Conservation (phyloP, 495 filamentous ascomycete species). For the Cercophora newfieldiana region DNA sequence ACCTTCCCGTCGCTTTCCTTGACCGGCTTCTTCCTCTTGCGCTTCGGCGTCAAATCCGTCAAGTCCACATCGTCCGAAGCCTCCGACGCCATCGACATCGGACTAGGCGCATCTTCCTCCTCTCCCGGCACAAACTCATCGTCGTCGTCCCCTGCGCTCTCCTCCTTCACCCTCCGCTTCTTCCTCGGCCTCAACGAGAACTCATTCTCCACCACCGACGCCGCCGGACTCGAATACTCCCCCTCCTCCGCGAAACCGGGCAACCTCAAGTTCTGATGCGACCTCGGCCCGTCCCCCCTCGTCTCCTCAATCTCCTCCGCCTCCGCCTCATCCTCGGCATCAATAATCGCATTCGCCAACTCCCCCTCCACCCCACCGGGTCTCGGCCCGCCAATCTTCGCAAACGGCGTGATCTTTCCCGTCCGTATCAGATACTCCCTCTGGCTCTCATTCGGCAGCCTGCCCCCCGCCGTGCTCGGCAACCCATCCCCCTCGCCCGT, state of each 20-base stretch:
- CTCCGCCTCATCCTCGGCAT: slow-evolving; percentile 66
- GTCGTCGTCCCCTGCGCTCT: slow-evolving; percentile 41
- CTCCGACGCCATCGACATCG: slow-evolving; percentile 32
- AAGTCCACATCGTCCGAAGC: slow-evolving; percentile 39
- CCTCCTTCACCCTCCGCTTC: slow-evolving; percentile 37
- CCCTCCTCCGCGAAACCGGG: slow-evolving; percentile 70
- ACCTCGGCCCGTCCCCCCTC: slow-evolving; percentile 58
- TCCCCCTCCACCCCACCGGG: slow-evolving; percentile 58
- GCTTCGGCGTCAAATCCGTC: slow-evolving; percentile 34
- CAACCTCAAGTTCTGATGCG: slow-evolving; percentile 76
- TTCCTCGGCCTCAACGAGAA: slow-evolving; percentile 53
- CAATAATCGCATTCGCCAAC: slow-evolving; percentile 70
- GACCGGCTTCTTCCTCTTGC: slow-evolving; percentile 41
- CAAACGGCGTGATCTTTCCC: slow-evolving; percentile 96
- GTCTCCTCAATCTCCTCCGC: slow-evolving; percentile 57
- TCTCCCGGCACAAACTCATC: slow-evolving; percentile 45
- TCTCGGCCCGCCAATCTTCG: slow-evolving; percentile 60
- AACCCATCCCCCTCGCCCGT: slow-evolving; percentile 47
- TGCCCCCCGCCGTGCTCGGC: slow-evolving; percentile 38
- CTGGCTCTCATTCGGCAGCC: slow-evolving; percentile 74
- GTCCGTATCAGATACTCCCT: slow-evolving; percentile 91
- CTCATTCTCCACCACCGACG: slow-evolving; percentile 43
- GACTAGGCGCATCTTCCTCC: slow-evolving; percentile 27
- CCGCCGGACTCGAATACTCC: slow-evolving; percentile 8
- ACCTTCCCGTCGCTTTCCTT: slow-evolving; percentile 51